Percentiles rank a stretch among this genome's conserved stretches.
Evolutionary conservation across 371 early-diverging fungal genomes (phyloP).

Genomic region (Mortierella sp.): DNA sequence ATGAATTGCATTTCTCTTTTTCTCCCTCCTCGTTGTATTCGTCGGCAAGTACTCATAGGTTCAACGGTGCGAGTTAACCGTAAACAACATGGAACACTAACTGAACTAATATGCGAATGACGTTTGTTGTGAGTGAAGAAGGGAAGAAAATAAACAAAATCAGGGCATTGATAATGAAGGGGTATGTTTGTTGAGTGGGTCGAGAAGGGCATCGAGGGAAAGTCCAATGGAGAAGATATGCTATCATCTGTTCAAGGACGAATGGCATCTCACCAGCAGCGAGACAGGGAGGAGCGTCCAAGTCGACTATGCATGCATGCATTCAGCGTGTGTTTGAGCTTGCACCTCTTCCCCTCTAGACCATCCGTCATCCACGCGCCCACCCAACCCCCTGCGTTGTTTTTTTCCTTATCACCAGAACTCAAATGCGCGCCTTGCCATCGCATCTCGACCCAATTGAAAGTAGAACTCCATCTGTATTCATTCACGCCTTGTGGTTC

Average conservation of each 20-base stretch:
- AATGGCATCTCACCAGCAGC: background rate
- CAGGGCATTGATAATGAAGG: background rate
- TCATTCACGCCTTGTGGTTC: background rate
- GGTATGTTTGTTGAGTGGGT: background rate
- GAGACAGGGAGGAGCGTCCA: background rate
- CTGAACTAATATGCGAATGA: background rate
- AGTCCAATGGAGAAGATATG: constrained; percentile 23
- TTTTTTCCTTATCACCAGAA: constrained; percentile 5
- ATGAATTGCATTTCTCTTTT: background rate
- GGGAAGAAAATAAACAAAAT: background rate
- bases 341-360: background rate
- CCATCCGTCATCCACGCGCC: constrained; percentile 1
- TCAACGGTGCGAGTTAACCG: background rate
- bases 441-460: background rate
- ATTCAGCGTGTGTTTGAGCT: constrained; percentile 11
- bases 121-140: background rate
- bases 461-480: background rate
- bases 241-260: constrained; percentile 14
- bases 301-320: constrained; percentile 4
- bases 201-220: background rate
- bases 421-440: background rate
- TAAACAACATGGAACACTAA: background rate
- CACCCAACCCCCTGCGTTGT: background rate
- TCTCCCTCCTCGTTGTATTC: background rate
- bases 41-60: background rate